Conservation (phyloP, 257 asterid genomes). For the Eustoma russellianum region DNA sequence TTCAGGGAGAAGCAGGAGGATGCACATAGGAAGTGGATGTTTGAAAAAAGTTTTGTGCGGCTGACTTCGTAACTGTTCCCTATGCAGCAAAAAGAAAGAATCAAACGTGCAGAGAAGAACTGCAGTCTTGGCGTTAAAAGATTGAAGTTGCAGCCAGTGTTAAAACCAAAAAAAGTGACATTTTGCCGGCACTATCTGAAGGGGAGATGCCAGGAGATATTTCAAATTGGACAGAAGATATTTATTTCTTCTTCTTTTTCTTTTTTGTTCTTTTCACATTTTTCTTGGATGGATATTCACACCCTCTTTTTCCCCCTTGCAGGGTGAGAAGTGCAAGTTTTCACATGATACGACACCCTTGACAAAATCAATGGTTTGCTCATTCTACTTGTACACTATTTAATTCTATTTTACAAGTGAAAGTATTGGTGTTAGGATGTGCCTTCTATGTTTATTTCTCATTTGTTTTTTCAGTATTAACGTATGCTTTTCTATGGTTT, state of each 20-base stretch:
- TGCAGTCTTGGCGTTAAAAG: conserved; percentile 66
- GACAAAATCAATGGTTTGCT: conserved; percentile 75
- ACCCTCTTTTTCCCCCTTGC: conserved; percentile 10
- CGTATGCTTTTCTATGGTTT: neutral
- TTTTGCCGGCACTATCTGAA: conserved; percentile 68
- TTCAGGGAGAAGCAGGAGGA: too few relatives aligned
- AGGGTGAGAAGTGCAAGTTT: conserved; percentile 89
- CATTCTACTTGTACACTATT: conserved; percentile 7
- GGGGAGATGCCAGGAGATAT: conserved; percentile 93
- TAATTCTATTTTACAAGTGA: conserved; percentile 3
- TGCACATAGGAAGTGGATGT: too few relatives aligned
- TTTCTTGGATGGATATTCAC: neutral
- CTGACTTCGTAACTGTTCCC: conserved; percentile 12
- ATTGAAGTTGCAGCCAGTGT: conserved; percentile 57
- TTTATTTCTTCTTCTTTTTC: conserved; percentile 8
- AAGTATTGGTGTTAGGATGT: neutral
- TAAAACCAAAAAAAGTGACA: conserved; percentile 46
- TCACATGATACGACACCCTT: conserved; percentile 84
- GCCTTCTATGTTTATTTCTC: neutral
- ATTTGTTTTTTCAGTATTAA: neutral
- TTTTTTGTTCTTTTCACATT: neutral
- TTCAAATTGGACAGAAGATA: conserved; percentile 8
- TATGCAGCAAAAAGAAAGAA: conserved; percentile 57
- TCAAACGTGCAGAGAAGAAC: conserved; percentile 72
- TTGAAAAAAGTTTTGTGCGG: too few relatives aligned